Percentiles rank a stretch among this genome's conserved stretches.
These are phyloP conservation scores for Cryptosporidium ubiquitum DNA, from an alignment of 169 alveolate genomes.

Conservation along the genomic window DNA sequence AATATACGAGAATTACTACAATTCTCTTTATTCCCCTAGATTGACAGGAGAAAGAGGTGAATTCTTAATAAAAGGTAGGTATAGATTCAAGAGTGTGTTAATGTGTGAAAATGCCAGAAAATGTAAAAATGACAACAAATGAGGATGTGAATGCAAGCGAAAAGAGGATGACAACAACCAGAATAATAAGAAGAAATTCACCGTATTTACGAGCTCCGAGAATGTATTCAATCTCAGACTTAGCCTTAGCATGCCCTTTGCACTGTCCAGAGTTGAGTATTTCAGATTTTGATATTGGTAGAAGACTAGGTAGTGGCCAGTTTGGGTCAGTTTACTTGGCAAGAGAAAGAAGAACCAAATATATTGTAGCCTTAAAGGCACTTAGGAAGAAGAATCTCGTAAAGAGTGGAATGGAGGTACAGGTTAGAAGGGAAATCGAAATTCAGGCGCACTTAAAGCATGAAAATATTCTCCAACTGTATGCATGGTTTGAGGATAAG, in stretches of 20 bases:
- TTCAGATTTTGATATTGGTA: conserved; percentile 87
- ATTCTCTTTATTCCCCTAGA: background rate
- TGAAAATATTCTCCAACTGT: conserved; percentile 86
- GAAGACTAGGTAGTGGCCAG: conserved; percentile 87
- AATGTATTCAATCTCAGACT: conserved; percentile 68
- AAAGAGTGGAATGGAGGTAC: conserved; percentile 82
- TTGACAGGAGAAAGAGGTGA: background rate
- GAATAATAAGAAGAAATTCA: conserved; percentile 52
- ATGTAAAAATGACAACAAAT: background rate
- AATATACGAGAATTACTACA: background rate
- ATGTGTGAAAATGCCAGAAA: background rate
- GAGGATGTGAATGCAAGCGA: conserved; percentile 29
- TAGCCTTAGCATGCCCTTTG: conserved; percentile 67
- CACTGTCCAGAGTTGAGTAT: conserved; percentile 74
- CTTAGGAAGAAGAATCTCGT: conserved; percentile 84
- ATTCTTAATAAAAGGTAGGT: background rate
- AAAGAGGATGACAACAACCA: conserved; percentile 55
- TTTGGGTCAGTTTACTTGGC: conserved; percentile 89
- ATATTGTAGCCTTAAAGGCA: conserved; percentile 87
- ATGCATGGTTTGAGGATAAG: conserved; percentile 91
- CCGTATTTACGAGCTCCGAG: conserved; percentile 72
- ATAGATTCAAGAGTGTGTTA: background rate
- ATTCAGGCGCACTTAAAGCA: conserved; percentile 90
- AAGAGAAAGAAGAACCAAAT: conserved; percentile 84
- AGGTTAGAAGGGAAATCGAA: conserved; percentile 90